A percentile compares a stretch with the other conserved stretches of the same genome.
Conservation (phyloP, 2,329 filamentous ascomycete species). For the Fusarium miscanthi region DNA sequence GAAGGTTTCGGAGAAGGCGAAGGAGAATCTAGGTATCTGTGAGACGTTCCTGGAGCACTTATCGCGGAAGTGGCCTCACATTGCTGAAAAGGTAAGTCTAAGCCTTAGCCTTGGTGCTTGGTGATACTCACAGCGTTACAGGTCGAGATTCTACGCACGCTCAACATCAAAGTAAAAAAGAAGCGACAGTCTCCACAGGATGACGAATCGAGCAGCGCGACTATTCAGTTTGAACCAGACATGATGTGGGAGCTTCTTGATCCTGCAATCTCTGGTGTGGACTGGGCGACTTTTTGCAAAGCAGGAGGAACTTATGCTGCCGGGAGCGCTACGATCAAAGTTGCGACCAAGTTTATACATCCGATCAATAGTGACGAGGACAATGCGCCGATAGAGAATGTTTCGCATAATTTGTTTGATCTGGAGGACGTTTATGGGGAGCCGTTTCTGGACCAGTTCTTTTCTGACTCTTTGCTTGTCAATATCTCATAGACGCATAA, state of each 20-base stretch:
- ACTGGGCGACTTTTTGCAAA: neutral
- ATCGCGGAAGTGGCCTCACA: slow-evolving; percentile 34
- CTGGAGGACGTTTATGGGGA: slow-evolving; percentile 31
- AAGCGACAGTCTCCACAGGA: neutral
- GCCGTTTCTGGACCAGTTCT: slow-evolving; percentile 39
- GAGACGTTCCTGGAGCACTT: slow-evolving; percentile 17
- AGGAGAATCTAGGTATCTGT: slow-evolving; percentile 29
- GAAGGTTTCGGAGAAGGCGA: slow-evolving; percentile 33
- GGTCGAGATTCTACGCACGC: slow-evolving; percentile 27
- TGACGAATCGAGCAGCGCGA: neutral
- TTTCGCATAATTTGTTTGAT: slow-evolving; percentile 22
- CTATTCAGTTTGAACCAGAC: slow-evolving; percentile 38
- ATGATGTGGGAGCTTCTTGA: slow-evolving; percentile 41
- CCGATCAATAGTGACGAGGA: slow-evolving; percentile 19
- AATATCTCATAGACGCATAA: slow-evolving; percentile 9
- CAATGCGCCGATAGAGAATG: neutral
- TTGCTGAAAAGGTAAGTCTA: slow-evolving; percentile 31
- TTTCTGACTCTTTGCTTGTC: slow-evolving; percentile 36
- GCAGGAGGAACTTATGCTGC: neutral
- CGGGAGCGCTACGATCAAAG: slow-evolving; percentile 36
- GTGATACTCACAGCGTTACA: rapidly evolving
- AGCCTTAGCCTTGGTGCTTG: rapidly evolving
- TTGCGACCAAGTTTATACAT: slow-evolving; percentile 42
- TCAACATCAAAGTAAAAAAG: slow-evolving; percentile 28
- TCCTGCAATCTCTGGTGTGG: slow-evolving; percentile 7